Evolutionary conservation across 305 asterid species (phyloP).

Genomic region (Solanum aculeatissimum): DNA sequence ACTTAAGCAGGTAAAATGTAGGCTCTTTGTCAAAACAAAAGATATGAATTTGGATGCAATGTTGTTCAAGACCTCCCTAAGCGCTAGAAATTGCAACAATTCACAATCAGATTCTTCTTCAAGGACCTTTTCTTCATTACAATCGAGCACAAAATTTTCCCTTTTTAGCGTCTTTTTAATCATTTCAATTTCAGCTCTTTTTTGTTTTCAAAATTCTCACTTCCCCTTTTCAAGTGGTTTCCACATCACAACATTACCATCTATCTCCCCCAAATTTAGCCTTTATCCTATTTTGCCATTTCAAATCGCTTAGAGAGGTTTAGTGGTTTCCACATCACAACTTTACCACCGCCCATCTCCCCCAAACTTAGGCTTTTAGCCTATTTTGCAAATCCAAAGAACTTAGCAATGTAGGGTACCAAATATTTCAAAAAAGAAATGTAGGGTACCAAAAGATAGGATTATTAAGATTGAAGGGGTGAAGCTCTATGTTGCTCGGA

Average conservation of each 20-base stretch:
- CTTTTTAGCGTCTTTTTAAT: too few species aligned
- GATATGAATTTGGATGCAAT: not conserved
- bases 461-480: not conserved
- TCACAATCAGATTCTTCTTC: not conserved
- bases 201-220: too few species aligned
- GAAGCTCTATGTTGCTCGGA: too few species aligned
- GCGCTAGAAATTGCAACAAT: not conserved
- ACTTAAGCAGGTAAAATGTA: not conserved
- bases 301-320: not conserved
- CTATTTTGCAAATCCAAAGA: not conserved
- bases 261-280: not conserved
- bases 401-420: not conserved
- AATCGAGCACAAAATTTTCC: not conserved
- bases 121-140: not conserved
- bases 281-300: not conserved
- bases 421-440: too few species aligned
- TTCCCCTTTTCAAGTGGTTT: not conserved
- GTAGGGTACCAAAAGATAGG: not conserved
- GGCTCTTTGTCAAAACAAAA: not conserved
- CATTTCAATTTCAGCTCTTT: too few species aligned
- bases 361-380: too few species aligned
- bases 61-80: not conserved
- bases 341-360: not conserved
- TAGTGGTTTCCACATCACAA: not conserved
- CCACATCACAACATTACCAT: not conserved